These are phyloP conservation scores for Kuraishia piskuri DNA, from an alignment of 805 yeast genomes.

Conservation along the genomic window DNA sequence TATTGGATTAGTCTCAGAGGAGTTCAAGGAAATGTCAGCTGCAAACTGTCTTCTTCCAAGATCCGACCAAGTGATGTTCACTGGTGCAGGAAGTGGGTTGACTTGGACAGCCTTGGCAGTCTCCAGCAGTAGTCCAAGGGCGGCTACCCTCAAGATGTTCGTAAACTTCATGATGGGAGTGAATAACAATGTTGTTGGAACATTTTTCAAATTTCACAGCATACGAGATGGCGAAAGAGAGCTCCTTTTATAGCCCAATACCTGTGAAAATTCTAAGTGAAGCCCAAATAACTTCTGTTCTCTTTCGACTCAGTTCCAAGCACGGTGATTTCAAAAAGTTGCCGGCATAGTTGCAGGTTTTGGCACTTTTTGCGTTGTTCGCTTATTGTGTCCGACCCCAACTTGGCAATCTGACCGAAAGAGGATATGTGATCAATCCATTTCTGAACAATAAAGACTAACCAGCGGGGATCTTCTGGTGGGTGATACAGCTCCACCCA, in stretches of 20 bases:
- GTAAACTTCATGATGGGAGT: background rate
- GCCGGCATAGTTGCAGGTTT: too few species aligned
- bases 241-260: background rate
- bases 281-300: too few species aligned
- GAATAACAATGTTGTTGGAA: too few species aligned
- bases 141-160: background rate
- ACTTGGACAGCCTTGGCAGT: background rate
- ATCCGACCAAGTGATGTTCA: background rate
- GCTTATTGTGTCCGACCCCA: background rate
- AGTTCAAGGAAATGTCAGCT: background rate
- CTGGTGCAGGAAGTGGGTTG: conserved; percentile 4
- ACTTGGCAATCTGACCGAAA: background rate
- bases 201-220: too few species aligned
- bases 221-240: too few species aligned
- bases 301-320: too few species aligned
- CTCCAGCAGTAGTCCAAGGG: background rate
- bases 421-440: background rate
- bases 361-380: background rate
- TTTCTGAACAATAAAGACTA: background rate
- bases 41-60: background rate
- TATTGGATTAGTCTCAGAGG: conserved; percentile 5
- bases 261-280: too few species aligned
- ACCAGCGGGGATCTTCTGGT: background rate
- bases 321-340: too few species aligned
- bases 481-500: background rate